These are phyloP conservation scores for Paraphoma sp. DNA, from an alignment of 2,329 filamentous ascomycete genomes.

Conservation along the genomic window DNA sequence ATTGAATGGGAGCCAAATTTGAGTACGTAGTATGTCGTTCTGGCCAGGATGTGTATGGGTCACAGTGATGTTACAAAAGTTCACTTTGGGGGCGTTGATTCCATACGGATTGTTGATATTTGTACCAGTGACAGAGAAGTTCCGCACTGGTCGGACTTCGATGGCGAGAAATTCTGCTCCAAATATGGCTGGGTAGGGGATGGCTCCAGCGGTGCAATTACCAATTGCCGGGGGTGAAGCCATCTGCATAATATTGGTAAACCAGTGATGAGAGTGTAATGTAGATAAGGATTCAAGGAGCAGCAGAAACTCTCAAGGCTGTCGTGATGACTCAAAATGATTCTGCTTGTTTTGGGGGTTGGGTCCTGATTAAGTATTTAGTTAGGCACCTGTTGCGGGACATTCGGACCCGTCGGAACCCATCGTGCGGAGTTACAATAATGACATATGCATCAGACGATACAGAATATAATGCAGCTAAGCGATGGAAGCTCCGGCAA, in stretches of 20 bases:
- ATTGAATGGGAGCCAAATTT: conserved; percentile 22
- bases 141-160: background rate
- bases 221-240: background rate
- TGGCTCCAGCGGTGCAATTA: conserved; percentile 1
- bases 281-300: no score
- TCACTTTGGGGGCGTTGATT: background rate
- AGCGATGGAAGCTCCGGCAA: no score
- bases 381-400: no score
- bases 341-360: no score
- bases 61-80: conserved; percentile 29
- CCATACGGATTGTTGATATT: background rate
- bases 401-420: no score
- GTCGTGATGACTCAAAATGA: no score
- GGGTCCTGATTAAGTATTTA: no score
- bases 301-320: no score
- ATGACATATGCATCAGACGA: no score
- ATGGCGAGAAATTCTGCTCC: conserved; percentile 1
- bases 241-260: background rate
- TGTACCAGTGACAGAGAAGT: background rate
- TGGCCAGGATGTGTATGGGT: conserved; percentile 20
- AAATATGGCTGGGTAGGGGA: conserved; percentile 1
- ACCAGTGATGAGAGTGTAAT: no score
- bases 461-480: no score
- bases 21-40: conserved; percentile 12
- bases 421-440: no score